Evolutionary conservation across 805 yeast genomes (phyloP).

Genomic region (Huiozyma naganishii): DNA sequence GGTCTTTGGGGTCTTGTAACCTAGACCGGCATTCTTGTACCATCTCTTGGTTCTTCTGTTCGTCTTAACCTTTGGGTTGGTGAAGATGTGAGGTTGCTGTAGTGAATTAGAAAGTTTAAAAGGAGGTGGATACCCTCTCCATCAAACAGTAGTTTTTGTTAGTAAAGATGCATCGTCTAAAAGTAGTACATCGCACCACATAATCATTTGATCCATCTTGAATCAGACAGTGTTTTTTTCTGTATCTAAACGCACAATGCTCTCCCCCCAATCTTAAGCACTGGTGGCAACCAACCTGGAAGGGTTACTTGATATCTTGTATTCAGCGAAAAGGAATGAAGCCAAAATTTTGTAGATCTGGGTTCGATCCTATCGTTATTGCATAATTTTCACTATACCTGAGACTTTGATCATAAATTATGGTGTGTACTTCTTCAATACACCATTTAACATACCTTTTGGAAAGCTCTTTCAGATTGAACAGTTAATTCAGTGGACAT

Average conservation of each 20-base stretch:
- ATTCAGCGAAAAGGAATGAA: no score
- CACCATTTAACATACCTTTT: constrained; percentile 65
- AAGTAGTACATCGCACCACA: no score
- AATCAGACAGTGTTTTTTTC: no score
- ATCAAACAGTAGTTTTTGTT: neutral
- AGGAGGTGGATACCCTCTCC: neutral
- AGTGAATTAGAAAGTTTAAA: constrained; percentile 1
- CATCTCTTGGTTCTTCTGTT: constrained; percentile 99
- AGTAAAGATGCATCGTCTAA: neutral
- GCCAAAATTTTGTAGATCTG: no score
- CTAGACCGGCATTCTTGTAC: constrained; percentile 99
- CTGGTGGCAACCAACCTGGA: no score
- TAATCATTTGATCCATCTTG: neutral
- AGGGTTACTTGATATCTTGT: no score
- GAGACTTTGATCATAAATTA: no score
- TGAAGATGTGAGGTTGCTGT: constrained; percentile 99
- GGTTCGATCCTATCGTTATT: no score
- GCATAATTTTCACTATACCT: no score
- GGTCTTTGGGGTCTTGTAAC: constrained; percentile 99
- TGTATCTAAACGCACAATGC: no score
- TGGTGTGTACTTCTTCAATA: no score
- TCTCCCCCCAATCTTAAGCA: no score
- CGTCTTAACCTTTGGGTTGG: constrained; percentile 99
- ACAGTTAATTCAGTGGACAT: constrained; percentile 99
- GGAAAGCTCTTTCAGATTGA: constrained; percentile 99